A percentile compares a stretch with the other conserved stretches of the same genome.
Evolutionary conservation across 371 early-diverging fungal genomes (phyloP).

Genomic region (Conidiobolus incongruus): DNA sequence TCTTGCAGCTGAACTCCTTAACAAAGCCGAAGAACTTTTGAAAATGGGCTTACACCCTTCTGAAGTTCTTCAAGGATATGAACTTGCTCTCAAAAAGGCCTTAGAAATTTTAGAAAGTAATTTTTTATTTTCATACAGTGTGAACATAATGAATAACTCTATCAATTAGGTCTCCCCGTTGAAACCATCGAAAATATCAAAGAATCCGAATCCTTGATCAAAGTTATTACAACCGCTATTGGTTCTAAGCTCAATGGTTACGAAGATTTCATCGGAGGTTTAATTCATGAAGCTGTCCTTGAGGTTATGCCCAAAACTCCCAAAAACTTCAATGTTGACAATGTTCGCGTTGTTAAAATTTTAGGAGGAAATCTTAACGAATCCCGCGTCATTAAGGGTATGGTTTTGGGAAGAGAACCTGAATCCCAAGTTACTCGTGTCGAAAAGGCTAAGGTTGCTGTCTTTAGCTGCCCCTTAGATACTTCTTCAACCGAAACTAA

Average conservation of each 20-base stretch:
- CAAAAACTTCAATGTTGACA: constrained; percentile 79
- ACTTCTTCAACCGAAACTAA: constrained; percentile 96
- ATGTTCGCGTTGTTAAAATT: constrained; percentile 92
- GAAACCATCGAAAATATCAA: constrained; percentile 32
- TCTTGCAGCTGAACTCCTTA: constrained; percentile 84
- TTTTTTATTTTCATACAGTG: not conserved
- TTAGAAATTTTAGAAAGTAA: constrained; percentile 58
- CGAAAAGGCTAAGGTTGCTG: constrained; percentile 77
- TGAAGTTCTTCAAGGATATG: constrained; percentile 88
- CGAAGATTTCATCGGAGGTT: constrained; percentile 59
- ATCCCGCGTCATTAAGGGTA: constrained; percentile 82
- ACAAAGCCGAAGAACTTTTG: constrained; percentile 78
- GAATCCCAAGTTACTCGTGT: constrained; percentile 41
- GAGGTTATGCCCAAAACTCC: constrained; percentile 80
- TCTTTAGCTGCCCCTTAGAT: constrained; percentile 93
- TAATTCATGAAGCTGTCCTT: constrained; percentile 71
- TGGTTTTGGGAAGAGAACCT: constrained; percentile 95
- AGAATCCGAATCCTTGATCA: constrained; percentile 29
- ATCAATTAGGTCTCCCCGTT: constrained; percentile 29
- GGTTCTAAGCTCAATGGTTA: constrained; percentile 88
- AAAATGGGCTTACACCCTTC: constrained; percentile 86
- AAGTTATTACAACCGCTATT: constrained; percentile 53
- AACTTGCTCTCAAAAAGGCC: constrained; percentile 66
- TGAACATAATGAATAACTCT: not conserved
- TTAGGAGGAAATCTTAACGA: constrained; percentile 86